Conservation (phyloP, 1,139 yeast genomes). For the Citeromyces hawaiiensis region DNA sequence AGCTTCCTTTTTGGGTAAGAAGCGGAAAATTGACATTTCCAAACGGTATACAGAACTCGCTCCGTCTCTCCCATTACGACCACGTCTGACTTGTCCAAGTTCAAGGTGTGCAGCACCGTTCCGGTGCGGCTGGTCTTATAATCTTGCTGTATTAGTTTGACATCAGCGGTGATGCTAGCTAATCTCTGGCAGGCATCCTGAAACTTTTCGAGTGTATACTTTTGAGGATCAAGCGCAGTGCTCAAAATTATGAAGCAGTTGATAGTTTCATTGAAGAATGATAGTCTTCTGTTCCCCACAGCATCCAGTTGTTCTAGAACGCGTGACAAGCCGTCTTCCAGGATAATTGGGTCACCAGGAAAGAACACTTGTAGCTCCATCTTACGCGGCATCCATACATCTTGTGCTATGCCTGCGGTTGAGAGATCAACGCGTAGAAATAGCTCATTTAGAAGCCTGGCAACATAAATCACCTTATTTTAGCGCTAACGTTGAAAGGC, state of each 20-base stretch:
- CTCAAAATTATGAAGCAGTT: neutral
- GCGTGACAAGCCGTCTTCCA: neutral
- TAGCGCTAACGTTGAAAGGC: too few species aligned
- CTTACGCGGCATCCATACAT: neutral
- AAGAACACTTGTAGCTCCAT: neutral
- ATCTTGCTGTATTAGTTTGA: neutral
- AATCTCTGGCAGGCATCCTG: neutral
- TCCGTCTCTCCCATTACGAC: neutral
- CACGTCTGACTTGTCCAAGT: neutral
- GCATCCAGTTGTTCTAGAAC: neutral
- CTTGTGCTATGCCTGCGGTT: too few species aligned
- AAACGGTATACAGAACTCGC: neutral
- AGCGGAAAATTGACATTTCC: neutral
- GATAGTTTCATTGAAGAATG: neutral
- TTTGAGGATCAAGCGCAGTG: neutral
- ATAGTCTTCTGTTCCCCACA: neutral
- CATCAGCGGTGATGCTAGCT: neutral
- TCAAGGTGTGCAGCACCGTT: neutral
- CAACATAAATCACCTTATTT: too few species aligned
- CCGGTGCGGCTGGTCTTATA: neutral
- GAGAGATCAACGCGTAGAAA: too few species aligned
- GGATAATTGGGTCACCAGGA: neutral
- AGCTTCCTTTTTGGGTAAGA: conserved; percentile 1
- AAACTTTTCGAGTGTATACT: neutral
- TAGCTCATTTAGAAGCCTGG: too few species aligned